phyloP scores from a whole-genome alignment of 2,329 filamentous ascomycete genomes.

The Albifimbria verrucaria region DNA sequence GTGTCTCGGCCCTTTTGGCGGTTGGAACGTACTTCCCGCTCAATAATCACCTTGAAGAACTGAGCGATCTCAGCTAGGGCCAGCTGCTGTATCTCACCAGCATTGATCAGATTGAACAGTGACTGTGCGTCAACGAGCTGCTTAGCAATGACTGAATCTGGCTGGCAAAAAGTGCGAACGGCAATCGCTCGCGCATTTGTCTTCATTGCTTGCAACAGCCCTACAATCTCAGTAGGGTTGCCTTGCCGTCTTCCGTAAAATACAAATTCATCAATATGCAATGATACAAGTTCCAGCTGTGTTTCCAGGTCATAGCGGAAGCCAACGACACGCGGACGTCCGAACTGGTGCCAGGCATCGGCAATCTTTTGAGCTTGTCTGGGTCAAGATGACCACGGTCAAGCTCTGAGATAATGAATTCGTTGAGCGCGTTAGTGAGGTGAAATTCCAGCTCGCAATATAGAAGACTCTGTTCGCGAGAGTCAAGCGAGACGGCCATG shows the following conservation, averaged over 20 bases:
- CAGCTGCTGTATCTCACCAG: constrained; percentile 38
- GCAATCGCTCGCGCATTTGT: constrained; percentile 50
- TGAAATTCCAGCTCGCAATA: constrained; percentile 58
- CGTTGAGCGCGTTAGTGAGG: constrained; percentile 47
- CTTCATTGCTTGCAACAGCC: constrained; percentile 50
- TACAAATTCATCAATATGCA: constrained; percentile 50
- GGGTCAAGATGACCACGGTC: constrained; percentile 52
- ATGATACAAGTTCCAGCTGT: constrained; percentile 51
- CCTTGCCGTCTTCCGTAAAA: constrained; percentile 49
- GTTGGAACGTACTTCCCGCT: constrained; percentile 35
- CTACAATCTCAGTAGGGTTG: constrained; percentile 39
- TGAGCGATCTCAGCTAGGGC: constrained; percentile 47
- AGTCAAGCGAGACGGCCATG: constrained; percentile 47
- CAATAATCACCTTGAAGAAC: constrained; percentile 52
- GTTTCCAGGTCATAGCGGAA: constrained; percentile 60
- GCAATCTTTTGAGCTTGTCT: constrained; percentile 49
- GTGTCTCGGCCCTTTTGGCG: constrained; percentile 20
- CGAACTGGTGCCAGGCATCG: constrained; percentile 49
- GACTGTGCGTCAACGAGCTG: constrained; percentile 52
- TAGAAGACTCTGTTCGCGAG: constrained; percentile 55
- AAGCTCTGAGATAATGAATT: constrained; percentile 50
- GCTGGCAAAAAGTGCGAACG: constrained; percentile 55
- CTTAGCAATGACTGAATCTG: constrained; percentile 55
- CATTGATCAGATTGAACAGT: constrained; percentile 47
- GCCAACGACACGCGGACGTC: constrained; percentile 51